phyloP scores from a whole-genome alignment of 2,329 filamentous ascomycete genomes.

The Metarhizium rileyi region DNA sequence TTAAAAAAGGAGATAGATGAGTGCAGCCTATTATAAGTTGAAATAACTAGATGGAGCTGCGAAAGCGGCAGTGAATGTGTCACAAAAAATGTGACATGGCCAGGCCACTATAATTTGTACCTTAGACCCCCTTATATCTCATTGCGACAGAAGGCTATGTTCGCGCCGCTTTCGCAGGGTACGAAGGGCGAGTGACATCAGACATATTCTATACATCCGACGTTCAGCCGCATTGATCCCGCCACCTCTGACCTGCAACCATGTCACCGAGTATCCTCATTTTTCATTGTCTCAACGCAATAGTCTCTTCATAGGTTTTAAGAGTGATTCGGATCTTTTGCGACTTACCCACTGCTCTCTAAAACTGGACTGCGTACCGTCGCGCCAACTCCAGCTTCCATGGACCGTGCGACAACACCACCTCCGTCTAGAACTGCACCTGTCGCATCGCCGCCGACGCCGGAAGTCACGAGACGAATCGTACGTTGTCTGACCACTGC shows the following conservation, averaged over 20 bases:
- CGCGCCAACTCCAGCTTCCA: slow-evolving; percentile 14
- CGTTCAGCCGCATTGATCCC: not conserved
- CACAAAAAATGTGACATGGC: too few species aligned
- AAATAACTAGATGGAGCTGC: too few species aligned
- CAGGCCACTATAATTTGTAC: too few species aligned
- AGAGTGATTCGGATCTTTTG: not conserved
- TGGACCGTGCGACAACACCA: slow-evolving; percentile 40
- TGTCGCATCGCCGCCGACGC: slow-evolving; percentile 38
- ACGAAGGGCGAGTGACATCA: not conserved
- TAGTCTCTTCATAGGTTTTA: not conserved
- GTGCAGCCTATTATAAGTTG: too few species aligned
- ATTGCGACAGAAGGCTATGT: too few species aligned
- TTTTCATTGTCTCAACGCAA: not conserved
- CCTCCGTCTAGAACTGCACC: slow-evolving; percentile 21
- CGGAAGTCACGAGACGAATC: slow-evolving; percentile 45
- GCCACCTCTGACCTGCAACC: not conserved
- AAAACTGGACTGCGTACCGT: not conserved
- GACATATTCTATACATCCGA: not conserved
- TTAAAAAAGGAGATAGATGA: too few species aligned
- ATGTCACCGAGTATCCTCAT: not conserved
- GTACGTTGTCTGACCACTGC: slow-evolving; percentile 26
- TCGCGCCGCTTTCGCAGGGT: not conserved
- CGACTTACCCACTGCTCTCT: not conserved
- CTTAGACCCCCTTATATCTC: too few species aligned
- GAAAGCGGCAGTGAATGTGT: too few species aligned